Conservation (phyloP, 2,329 filamentous ascomycete genomes). For the Helotiales sp. region DNA sequence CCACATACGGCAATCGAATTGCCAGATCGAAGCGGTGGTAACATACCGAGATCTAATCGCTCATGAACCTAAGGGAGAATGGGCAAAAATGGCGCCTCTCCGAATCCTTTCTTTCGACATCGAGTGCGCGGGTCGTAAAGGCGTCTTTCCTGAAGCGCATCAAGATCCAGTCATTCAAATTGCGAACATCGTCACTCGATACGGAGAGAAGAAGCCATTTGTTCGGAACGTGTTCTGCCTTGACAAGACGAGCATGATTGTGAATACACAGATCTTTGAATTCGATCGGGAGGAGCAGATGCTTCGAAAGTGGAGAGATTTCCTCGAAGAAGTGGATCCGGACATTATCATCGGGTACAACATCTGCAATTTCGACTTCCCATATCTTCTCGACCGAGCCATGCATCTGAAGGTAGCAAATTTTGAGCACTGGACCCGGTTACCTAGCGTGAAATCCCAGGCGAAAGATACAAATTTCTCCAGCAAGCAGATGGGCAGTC, state of each 20-base stretch:
- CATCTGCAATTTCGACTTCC: conserved; percentile 98
- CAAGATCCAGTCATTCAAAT: conserved; percentile 97
- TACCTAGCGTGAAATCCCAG: conserved; percentile 72
- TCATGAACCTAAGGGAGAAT: conserved; percentile 88
- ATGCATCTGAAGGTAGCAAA: conserved; percentile 77
- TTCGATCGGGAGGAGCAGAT: conserved; percentile 84
- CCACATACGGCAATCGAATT: conserved; percentile 80
- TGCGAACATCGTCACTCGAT: conserved; percentile 91
- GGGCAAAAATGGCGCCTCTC: conserved; percentile 96
- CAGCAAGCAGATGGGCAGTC: conserved; percentile 97
- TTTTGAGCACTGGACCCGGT: conserved; percentile 87
- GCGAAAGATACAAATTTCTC: conserved; percentile 85
- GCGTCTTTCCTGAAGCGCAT: conserved; percentile 92
- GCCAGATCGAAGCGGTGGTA: conserved; percentile 91
- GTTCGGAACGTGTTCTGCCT: conserved; percentile 96
- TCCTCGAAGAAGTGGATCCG: conserved; percentile 86
- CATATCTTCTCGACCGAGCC: conserved; percentile 88
- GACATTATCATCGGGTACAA: conserved; percentile 99
- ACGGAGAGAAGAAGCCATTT: conserved; percentile 95
- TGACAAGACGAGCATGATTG: conserved; percentile 89
- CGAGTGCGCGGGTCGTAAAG: conserved; percentile 96
- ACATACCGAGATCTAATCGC: conserved; percentile 84
- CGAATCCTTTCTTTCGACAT: conserved; percentile 97
- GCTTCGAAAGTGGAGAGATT: conserved; percentile 91
- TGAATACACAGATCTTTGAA: conserved; percentile 90